phyloP scores from a whole-genome alignment of 441 rosid genomes.

The Lepidium campestre region DNA sequence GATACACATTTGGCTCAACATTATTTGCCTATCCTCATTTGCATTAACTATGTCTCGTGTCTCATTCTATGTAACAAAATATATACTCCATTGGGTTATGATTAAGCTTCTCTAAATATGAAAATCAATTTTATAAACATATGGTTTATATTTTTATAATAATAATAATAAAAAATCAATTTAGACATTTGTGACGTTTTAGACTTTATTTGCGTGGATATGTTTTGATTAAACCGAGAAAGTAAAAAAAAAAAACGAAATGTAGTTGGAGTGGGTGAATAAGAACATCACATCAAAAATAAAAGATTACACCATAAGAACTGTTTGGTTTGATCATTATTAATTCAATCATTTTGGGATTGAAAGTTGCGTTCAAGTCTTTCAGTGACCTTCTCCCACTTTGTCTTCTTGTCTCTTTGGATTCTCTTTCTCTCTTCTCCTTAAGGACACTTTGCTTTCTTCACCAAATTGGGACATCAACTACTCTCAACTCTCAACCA shows the following conservation, averaged over 20 bases:
- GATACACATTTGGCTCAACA: constrained; percentile 24
- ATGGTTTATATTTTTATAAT: background rate
- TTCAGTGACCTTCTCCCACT: constrained; percentile 10
- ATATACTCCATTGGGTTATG: no score
- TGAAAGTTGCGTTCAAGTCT: constrained; percentile 26
- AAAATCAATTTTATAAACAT: background rate
- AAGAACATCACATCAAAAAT: constrained; percentile 20
- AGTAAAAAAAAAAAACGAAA: background rate
- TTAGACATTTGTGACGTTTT: background rate
- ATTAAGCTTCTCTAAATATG: background rate
- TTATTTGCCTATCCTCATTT: constrained; percentile 7
- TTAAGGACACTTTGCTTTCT: background rate
- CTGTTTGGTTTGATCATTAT: constrained; percentile 27
- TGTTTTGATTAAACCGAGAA: background rate
- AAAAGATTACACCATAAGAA: constrained; percentile 15
- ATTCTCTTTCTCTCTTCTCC: constrained; percentile 14
- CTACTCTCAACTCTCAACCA: constrained; percentile 5
- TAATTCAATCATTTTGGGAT: constrained; percentile 37
- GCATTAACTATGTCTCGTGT: constrained; percentile 3
- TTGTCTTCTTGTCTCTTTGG: constrained; percentile 29
- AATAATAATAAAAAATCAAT: background rate
- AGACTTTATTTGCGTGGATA: constrained; percentile 1
- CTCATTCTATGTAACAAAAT: constrained; percentile 13
- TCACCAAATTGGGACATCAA: constrained; percentile 5
- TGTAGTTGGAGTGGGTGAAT: constrained; percentile 29